phyloP scores from a whole-genome alignment of 1,284 basidiomycete species.

The Trichosporon coremiiforme region DNA sequence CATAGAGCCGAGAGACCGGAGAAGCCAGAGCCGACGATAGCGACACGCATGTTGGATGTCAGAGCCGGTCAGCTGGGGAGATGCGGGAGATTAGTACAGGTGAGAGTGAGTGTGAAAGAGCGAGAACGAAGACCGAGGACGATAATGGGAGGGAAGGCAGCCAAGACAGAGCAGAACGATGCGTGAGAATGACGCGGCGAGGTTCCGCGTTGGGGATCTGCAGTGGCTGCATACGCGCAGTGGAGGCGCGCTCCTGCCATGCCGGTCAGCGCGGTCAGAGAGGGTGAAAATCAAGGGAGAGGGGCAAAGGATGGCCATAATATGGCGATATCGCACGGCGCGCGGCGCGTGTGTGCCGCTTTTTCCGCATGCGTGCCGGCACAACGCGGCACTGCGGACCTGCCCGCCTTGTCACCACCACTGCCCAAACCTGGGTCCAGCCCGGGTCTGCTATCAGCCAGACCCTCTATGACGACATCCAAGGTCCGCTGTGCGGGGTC shows the following conservation, averaged over 20 bases:
- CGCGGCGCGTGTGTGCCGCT: not conserved
- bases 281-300: constrained; percentile 1
- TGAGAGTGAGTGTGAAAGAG: constrained; percentile 2
- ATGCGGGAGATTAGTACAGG: not conserved
- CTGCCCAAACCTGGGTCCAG: too few species aligned
- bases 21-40: constrained; percentile 76
- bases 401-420: not conserved
- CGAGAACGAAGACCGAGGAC: not conserved
- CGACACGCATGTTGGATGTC: constrained; percentile 59
- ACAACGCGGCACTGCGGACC: not conserved
- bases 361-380: not conserved
- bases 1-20: constrained; percentile 76
- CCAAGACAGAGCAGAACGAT: not conserved
- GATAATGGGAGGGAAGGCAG: not conserved
- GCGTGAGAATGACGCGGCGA: constrained; percentile 8
- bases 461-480: not conserved
- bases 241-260: not conserved
- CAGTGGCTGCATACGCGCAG: not conserved
- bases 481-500: not conserved
- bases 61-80: not conserved
- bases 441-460: not conserved
- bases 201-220: constrained; percentile 6
- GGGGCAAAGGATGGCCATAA: not conserved
- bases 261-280: not conserved
- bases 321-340: not conserved